Percentiles rank a stretch among this genome's conserved stretches.
Conservation (phyloP, 805 yeast species). For the Wickerhamiella brachini region DNA sequence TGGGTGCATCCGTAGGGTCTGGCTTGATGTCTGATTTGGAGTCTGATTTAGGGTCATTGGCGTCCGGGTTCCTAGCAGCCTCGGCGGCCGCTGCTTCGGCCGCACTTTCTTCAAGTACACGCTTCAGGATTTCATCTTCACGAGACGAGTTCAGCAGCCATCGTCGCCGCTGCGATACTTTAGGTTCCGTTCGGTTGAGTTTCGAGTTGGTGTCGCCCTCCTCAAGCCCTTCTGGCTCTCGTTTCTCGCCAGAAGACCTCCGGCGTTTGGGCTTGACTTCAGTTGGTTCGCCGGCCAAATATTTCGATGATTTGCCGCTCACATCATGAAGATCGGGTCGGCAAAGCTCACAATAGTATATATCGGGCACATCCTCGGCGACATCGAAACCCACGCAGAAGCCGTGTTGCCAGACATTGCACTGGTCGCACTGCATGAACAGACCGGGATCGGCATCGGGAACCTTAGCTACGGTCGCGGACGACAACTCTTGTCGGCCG, state of each 20-base stretch:
- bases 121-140: constrained; percentile 27
- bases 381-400: constrained; percentile 77
- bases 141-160: constrained; percentile 21
- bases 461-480: constrained; percentile 18
- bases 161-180: constrained; percentile 13
- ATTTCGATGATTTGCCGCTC: constrained; percentile 36
- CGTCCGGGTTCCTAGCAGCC: constrained; percentile 6
- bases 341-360: constrained; percentile 89
- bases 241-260: not conserved
- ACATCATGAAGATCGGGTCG: constrained; percentile 69
- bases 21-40: too few relatives aligned
- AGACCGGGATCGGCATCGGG: constrained; percentile 78
- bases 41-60: too few relatives aligned
- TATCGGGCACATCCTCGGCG: constrained; percentile 72
- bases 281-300: constrained; percentile 30
- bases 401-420: constrained; percentile 97
- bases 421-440: constrained; percentile 88
- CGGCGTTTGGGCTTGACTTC: not conserved
- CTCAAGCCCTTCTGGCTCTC: not conserved
- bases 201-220: not conserved
- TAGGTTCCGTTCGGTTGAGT: not conserved
- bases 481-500: constrained; percentile 35
- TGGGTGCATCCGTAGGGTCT: not conserved
- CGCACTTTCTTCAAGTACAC: constrained; percentile 29
- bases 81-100: constrained; percentile 21